Conservation (phyloP, 345 rosid species). For the Salix koriyanagi region DNA sequence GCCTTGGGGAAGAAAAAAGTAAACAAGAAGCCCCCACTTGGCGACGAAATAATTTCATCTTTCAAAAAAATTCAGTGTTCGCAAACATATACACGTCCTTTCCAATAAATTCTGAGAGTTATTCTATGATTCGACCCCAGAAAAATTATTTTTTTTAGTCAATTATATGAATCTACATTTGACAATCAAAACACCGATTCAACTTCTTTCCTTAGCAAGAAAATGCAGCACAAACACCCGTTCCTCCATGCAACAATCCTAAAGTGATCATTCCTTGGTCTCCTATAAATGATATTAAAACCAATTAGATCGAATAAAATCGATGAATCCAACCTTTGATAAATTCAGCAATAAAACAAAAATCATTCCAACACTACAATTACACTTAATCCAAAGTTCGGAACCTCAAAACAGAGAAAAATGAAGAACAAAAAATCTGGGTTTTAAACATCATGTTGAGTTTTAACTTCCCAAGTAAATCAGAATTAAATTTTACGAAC, state of each 20-base stretch:
- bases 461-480: not conserved
- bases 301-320: not conserved
- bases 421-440: not conserved
- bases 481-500: not conserved
- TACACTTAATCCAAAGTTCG: not conserved
- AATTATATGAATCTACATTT: not conserved
- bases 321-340: not conserved
- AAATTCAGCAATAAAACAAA: not conserved
- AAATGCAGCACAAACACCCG: not conserved
- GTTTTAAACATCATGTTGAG: not conserved
- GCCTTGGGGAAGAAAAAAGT: not conserved
- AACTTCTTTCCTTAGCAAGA: not conserved
- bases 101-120: too few relatives aligned
- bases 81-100: too few relatives aligned
- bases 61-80: too few relatives aligned
- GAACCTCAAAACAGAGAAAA: not conserved
- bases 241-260: not conserved
- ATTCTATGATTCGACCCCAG: not conserved
- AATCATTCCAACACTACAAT: not conserved
- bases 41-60: too few relatives aligned
- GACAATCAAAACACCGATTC: not conserved
- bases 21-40: too few relatives aligned
- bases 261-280: not conserved
- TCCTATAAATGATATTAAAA: too few relatives aligned
- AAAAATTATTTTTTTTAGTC: too few relatives aligned